Evolutionary conservation across 23 red algal species (phyloP), one percentile per base, ranked within the genome.

Genomic region (Porphyridium purpureum): DNA sequence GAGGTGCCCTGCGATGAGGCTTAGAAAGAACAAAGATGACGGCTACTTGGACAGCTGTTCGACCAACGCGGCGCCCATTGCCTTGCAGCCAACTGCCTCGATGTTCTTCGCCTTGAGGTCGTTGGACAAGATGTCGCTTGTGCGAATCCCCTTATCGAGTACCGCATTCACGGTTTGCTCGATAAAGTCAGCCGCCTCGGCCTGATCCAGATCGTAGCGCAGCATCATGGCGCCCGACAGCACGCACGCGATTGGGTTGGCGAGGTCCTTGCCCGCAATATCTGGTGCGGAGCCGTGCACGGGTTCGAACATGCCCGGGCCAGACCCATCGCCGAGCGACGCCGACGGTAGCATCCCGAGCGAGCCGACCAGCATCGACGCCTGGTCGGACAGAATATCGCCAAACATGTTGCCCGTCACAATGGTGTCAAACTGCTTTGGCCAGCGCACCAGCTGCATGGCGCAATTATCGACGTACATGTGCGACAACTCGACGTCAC

Each of bases 381-480:
- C 75, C 24, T 74, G 69, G 54, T 94, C 87, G 1, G 87, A 94
- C 20, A 94, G 76, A 64, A 94, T 84, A 36, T 94, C 87, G 29
- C 87, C 87, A 60, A 94, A 94, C 33, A 94, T 55, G 52, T 94
- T 94, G 36, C 87, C 87, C 21, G 87, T 94, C 14, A 94, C 56
- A 29, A 94, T 77, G 5, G 65, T 72, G 59, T 94, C 87, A 59
- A 94, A 94, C 65, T 94, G 87, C 19, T 79, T 76, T 4, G 87
- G 87, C 28, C 56, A 65, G 4, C 87, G 76, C 50, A 94, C 76
- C 7, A 94, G 54, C 67, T 94, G 75, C 87, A 94, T 94, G 1
- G 87, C 87, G 27, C 76, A 76, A 49, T 94, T 94, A 57, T 94
- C 87, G 7, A 94, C 87, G 41, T 94, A 94, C 87, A 94, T 84